Evolutionary conservation across 208 protist genomes (phyloP).

Genomic region (Acanthamoeba lenticulata): DNA sequence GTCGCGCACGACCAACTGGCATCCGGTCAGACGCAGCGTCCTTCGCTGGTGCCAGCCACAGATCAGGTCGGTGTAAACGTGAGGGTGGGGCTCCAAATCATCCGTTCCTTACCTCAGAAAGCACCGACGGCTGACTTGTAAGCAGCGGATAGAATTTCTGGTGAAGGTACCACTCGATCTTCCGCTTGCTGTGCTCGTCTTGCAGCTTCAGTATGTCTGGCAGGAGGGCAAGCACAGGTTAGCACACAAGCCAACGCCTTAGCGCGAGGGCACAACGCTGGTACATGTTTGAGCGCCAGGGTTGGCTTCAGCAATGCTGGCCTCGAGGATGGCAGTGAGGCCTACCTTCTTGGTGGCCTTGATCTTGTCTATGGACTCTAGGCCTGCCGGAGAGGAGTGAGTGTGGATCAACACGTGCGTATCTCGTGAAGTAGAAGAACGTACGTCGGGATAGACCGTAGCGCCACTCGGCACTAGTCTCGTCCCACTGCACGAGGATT

Average conservation of each 20-base stretch:
- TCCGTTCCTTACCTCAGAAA: background rate
- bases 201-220: background rate
- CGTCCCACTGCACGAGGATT: background rate
- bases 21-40: background rate
- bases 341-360: background rate
- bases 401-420: background rate
- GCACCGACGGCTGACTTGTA: background rate
- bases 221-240: background rate
- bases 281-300: background rate
- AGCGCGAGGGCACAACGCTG: background rate
- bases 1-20: background rate
- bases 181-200: constrained; percentile 2
- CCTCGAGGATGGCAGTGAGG: background rate
- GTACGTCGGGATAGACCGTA: background rate
- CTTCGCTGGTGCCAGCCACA: background rate
- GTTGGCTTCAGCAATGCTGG: background rate
- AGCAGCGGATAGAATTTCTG: background rate
- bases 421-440: background rate
- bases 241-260: background rate
- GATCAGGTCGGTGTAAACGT: background rate
- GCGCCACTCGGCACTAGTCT: background rate
- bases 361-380: background rate
- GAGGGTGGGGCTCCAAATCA: background rate
- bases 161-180: constrained; percentile 7
- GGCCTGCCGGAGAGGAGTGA: background rate